Evolutionary conservation across 2,329 filamentous ascomycete species (phyloP), one percentile per base, ranked within the genome.

Genomic region (Leptographium flavum): DNA sequence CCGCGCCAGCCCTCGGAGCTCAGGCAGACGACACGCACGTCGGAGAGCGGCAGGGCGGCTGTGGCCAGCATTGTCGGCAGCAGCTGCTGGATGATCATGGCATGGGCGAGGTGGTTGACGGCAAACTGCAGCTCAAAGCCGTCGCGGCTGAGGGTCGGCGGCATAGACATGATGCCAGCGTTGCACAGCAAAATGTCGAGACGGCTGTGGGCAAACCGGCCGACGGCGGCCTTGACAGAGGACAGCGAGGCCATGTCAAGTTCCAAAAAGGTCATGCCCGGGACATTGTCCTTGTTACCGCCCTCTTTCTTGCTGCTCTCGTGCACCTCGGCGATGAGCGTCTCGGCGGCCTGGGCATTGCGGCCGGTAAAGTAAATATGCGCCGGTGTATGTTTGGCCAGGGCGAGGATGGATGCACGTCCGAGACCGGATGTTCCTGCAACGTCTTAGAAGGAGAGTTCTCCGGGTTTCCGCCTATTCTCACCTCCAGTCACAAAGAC

Each of bases 161-260:
- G 57, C 23, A 52, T 46, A 8, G 57, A 60, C 59, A 68, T 65
- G 37, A 67, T 59, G 0, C 67, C 68, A 0, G 65, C 66, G 46
- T 69, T 69, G 38, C 63, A 63, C 46, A 70, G 60, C 4, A 71
- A 56, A 28, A 70, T 60, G 49, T 71, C 68, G 2, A 71, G 57
- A 6, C 59, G 57, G 27, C 60, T 52, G 17, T 59, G 50, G 0
- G 51, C 27, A 45, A 68, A 62, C 3, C 55, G 48, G 4, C 56
- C 49, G 2, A 60, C 58, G 0, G 60, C 60, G 5, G 50, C 43
- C 39, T 60, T 59, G n/a, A 69, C 61, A 0, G 59, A 62, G 3
- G 56, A 46, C 2, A 70, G 54, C 5, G 60, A 63, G 1, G 58
- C 50, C 39, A 71, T 60, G 52, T 70, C 63, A 51, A 64, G 59